Conservation (phyloP, 352 stramenopile genomes). For the Globisporangium spinosum region DNA sequence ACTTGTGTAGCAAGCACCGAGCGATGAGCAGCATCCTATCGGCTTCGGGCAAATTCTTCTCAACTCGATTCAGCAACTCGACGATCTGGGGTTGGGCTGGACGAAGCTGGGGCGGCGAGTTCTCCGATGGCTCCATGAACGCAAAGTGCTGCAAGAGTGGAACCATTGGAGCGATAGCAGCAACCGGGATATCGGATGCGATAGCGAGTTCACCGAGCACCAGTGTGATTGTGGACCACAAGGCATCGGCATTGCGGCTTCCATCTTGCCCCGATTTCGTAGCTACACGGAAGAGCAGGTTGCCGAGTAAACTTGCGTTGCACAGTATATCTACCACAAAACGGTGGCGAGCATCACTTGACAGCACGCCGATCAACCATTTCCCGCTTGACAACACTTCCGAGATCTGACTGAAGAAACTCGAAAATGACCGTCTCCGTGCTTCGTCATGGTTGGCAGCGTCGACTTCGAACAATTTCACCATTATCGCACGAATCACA, state of each 20-base stretch:
- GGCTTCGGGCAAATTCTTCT: constrained; percentile 20
- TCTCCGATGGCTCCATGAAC: constrained; percentile 37
- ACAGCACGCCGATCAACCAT: not conserved
- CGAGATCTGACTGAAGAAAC: constrained; percentile 20
- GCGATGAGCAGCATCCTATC: constrained; percentile 31
- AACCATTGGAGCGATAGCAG: constrained; percentile 24
- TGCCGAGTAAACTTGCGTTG: constrained; percentile 24
- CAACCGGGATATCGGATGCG: constrained; percentile 20
- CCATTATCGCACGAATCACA: constrained; percentile 26
- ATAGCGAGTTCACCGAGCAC: constrained; percentile 22
- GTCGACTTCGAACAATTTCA: constrained; percentile 15
- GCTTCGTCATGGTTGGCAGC: not conserved
- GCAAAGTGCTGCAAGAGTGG: constrained; percentile 59
- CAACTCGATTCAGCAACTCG: constrained; percentile 40
- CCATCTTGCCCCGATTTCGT: not conserved
- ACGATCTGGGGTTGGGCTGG: constrained; percentile 33
- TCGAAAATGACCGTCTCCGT: not conserved
- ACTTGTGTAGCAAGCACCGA: constrained; percentile 50
- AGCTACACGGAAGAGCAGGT: constrained; percentile 25
- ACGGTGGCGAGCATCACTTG: constrained; percentile 9
- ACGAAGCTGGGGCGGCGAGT: constrained; percentile 19
- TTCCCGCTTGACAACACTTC: constrained; percentile 18
- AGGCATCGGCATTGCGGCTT: not conserved
- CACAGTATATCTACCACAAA: constrained; percentile 27
- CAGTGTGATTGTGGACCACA: constrained; percentile 33